These are phyloP conservation scores for Macrolepiota dolichaula DNA, from an alignment of 768 basidiomycete species.

Conservation along the genomic window DNA sequence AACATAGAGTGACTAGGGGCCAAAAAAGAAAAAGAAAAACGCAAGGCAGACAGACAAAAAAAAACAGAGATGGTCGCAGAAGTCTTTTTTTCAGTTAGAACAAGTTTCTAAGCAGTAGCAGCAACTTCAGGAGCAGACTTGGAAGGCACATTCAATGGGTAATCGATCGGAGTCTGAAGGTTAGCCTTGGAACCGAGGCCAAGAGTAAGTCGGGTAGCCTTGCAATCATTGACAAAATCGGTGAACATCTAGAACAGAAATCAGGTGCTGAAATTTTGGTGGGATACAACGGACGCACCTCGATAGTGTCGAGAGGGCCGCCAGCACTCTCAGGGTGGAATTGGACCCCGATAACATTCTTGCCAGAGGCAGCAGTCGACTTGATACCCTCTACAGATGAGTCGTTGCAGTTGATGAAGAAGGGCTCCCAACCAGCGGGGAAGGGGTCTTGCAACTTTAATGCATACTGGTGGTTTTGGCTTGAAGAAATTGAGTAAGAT, in stretches of 20 bases:
- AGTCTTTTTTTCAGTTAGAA: background rate
- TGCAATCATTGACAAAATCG: constrained; percentile 85
- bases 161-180: constrained; percentile 18
- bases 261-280: background rate
- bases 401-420: constrained; percentile 99
- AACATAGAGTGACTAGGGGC: background rate
- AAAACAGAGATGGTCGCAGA: background rate
- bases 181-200: constrained; percentile 16
- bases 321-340: constrained; percentile 99
- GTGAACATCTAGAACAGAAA: constrained; percentile 74
- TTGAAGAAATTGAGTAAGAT: constrained; percentile 22
- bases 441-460: constrained; percentile 90
- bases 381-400: constrained; percentile 99
- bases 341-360: constrained; percentile 95
- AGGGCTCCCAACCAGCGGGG: constrained; percentile 96
- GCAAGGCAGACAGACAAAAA: background rate
- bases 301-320: constrained; percentile 97
- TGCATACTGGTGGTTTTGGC: constrained; percentile 99
- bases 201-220: constrained; percentile 44
- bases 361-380: constrained; percentile 85
- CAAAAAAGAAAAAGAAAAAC: background rate
- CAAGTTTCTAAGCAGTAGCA: constrained; percentile 12
- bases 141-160: constrained; percentile 20
- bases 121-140: constrained; percentile 16
- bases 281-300: constrained; percentile 46